Evolutionary conservation across 805 yeast genomes (phyloP).

Genomic region (Sugiyamaella floridensis): DNA sequence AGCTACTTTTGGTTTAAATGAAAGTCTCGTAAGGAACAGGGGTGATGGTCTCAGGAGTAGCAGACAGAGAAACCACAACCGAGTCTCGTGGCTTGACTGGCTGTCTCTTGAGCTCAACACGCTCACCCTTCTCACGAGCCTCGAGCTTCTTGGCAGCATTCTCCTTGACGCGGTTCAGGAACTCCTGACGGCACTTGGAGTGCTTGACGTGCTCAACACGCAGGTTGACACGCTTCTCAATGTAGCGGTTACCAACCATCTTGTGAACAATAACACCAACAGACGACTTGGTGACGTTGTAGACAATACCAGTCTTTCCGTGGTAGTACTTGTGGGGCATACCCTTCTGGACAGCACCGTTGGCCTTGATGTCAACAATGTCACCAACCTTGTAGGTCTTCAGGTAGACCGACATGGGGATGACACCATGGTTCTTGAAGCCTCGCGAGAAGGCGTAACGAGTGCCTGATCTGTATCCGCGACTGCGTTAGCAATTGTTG

Average conservation of each 20-base stretch:
- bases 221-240: constrained; percentile 97
- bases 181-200: constrained; percentile 99
- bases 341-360: constrained; percentile 99
- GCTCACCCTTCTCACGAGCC: constrained; percentile 91
- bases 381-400: constrained; percentile 98
- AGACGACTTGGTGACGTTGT: constrained; percentile 97
- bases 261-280: constrained; percentile 98
- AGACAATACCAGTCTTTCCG: constrained; percentile 99
- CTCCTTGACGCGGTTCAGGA: constrained; percentile 95
- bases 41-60: constrained; percentile 92
- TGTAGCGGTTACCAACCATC: constrained; percentile 97
- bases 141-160: constrained; percentile 90
- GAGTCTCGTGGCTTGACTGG: constrained; percentile 97
- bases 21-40: constrained; percentile 99
- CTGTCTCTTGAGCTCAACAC: constrained; percentile 92
- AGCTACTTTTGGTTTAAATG: constrained; percentile 52
- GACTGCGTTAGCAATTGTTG: constrained; percentile 37
- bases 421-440: constrained; percentile 94
- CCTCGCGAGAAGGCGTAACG: constrained; percentile 99
- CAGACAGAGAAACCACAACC: constrained; percentile 73
- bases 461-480: constrained; percentile 99
- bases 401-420: constrained; percentile 93
- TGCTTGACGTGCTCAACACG: constrained; percentile 99
- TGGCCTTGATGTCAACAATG: constrained; percentile 98
- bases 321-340: constrained; percentile 99